phyloP scores from a whole-genome alignment of 176 grass and related monocot genomes.

The Bothriochloa decipiens region DNA sequence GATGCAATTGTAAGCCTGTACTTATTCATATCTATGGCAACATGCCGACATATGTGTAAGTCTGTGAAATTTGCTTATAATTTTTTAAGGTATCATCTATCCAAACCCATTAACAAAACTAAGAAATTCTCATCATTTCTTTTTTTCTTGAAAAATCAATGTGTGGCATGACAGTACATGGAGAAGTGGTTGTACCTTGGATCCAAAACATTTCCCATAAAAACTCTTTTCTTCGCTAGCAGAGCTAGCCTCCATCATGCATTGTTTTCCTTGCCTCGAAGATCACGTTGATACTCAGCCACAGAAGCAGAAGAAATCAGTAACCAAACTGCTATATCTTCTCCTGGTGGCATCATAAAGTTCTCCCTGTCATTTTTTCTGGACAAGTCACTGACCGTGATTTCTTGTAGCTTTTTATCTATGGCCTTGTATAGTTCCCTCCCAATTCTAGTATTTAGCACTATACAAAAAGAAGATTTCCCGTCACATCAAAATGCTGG shows the following conservation, averaged over 20 bases:
- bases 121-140: constrained; percentile 9
- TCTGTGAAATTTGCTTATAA: not conserved
- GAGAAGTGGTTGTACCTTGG: constrained; percentile 63
- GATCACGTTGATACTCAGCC: constrained; percentile 63
- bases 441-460: no score
- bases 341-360: constrained; percentile 44
- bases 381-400: constrained; percentile 32
- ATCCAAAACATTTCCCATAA: constrained; percentile 77
- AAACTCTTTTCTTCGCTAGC: constrained; percentile 57
- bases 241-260: constrained; percentile 76
- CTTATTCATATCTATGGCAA: not conserved
- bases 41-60: not conserved
- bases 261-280: constrained; percentile 50
- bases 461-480: no score
- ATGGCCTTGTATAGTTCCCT: no score
- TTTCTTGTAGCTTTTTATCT: constrained; percentile 46
- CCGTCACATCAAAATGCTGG: no score
- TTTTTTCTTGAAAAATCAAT: constrained; percentile 16
- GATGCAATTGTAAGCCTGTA: not conserved
- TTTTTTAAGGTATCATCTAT: not conserved
- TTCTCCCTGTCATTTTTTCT: constrained; percentile 34
- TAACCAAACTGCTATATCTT: constrained; percentile 81
- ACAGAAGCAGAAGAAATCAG: constrained; percentile 75
- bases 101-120: constrained; percentile 25
- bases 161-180: constrained; percentile 34